These are phyloP conservation scores for Leccinum barrowsii DNA, from an alignment of 768 basidiomycete genomes.

Conservation along the genomic window DNA sequence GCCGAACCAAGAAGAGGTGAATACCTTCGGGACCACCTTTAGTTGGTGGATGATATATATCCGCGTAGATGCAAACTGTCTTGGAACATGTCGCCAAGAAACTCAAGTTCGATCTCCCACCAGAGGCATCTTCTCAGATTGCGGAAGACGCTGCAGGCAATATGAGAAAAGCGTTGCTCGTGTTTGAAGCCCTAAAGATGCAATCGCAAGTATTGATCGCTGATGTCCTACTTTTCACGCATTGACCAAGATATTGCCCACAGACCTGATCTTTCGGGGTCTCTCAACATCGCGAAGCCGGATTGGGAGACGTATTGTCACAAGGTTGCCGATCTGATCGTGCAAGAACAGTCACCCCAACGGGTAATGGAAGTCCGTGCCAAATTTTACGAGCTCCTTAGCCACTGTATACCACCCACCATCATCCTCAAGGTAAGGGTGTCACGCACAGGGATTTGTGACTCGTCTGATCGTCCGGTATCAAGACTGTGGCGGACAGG, in stretches of 20 bases:
- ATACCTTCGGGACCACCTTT: constrained; percentile 8
- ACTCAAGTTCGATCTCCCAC: constrained; percentile 79
- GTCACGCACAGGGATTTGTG: background rate
- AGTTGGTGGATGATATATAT: constrained; percentile 1
- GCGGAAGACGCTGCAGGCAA: constrained; percentile 83
- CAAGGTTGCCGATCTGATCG: constrained; percentile 86
- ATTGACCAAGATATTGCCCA: constrained; percentile 1
- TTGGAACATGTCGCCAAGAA: constrained; percentile 75
- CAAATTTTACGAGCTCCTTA: constrained; percentile 92
- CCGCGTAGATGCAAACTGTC: constrained; percentile 70
- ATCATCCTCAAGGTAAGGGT: constrained; percentile 78
- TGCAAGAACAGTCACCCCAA: constrained; percentile 85
- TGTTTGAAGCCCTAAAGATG: constrained; percentile 95
- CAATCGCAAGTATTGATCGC: constrained; percentile 66
- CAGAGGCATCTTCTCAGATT: constrained; percentile 71
- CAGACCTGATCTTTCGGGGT: constrained; percentile 80
- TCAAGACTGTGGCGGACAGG: constrained; percentile 87
- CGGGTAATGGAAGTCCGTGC: constrained; percentile 88
- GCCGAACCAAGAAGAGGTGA: constrained; percentile 73
- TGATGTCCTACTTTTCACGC: background rate
- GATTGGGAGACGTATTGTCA: constrained; percentile 98
- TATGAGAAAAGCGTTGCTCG: constrained; percentile 89
- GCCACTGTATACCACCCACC: constrained; percentile 95
- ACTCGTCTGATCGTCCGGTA: constrained; percentile 3
- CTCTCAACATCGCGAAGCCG: constrained; percentile 87